phyloP scores from a whole-genome alignment of 805 yeast species.

The baker's yeast (Saccharomyces cerevisiae) region DNA sequence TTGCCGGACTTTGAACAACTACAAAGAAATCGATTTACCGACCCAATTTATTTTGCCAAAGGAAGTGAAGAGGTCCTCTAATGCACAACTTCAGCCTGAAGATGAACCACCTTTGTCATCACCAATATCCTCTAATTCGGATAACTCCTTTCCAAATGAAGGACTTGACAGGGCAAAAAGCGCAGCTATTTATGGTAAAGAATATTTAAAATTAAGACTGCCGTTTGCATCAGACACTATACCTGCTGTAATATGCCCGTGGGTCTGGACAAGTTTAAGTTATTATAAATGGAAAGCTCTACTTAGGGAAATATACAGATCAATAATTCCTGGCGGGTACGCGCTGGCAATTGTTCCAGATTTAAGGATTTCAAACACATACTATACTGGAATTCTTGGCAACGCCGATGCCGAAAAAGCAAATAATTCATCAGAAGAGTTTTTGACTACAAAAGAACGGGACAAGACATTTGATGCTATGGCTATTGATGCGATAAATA shows the following conservation, averaged over 20 bases:
- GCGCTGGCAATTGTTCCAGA: slow-evolving; percentile 18
- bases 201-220: slow-evolving; percentile 17
- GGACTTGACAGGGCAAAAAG: slow-evolving; percentile 2
- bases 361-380: slow-evolving; percentile 15
- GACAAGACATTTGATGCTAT: slow-evolving; percentile 19
- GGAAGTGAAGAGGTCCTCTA: not conserved
- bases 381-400: not conserved
- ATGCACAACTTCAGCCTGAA: not conserved
- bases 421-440: slow-evolving; percentile 1
- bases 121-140: not conserved
- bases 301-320: slow-evolving; percentile 21
- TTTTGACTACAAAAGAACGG: slow-evolving; percentile 19
- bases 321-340: slow-evolving; percentile 27
- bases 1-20: slow-evolving; percentile 18
- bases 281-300: slow-evolving; percentile 24
- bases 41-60: slow-evolving; percentile 15
- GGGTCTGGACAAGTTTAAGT: slow-evolving; percentile 22
- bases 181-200: slow-evolving; percentile 14
- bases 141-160: not conserved
- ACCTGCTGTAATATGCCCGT: slow-evolving; percentile 24
- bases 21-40: slow-evolving; percentile 17
- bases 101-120: not conserved
- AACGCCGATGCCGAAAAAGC: not conserved
- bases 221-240: slow-evolving; percentile 22
- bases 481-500: slow-evolving; percentile 20